Base-by-base conservation (phyloP, 352 stramenopile species). In the Pythium myriotylum region DNA sequence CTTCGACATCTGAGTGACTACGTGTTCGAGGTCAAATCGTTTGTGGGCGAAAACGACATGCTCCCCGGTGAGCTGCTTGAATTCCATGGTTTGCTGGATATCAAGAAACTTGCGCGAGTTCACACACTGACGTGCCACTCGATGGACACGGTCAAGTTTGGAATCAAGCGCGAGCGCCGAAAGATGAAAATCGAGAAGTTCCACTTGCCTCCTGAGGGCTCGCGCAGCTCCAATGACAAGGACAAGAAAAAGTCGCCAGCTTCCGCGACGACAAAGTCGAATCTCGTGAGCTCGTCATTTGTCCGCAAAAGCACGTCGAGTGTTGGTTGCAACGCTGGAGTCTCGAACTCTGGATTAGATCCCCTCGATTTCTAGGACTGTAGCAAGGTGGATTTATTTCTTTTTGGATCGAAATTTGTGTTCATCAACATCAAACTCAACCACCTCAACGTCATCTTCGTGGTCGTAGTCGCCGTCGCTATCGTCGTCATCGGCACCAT, bases 141-240 rank as follows among this genome's bases (percentile, higher is more conserved):
- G 12, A 56, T 79, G 1, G 80, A 86, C 42, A 76, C 81, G 29
- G 70, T 70, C 37, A 84, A 84, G 27, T 84, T 81, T 26, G 83
- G 80, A 13, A 49, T 92, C 49, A 87, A 87, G 58, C 78, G 83
- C 33, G 80, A 88, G 33, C 76, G 71, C 4, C 80, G 83, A 20
- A 90, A 90, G 63, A 67, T 90, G n/a, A 84, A 83, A 52, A 76
- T 92, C 48, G 83, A 92, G n/a, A 86, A 88, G 52, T 84, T 92
- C 43, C 83, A 92, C 52, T 61, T 92, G 19, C 80, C 77, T 0
- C 83, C 83, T 0, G 83, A 90, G 71, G 78, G 70, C 1, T 88
- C 78, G 20, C 82, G 80, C 43, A 86, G 63, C 32, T 65, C 66
- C 17, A 61, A 27, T 37, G 51, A 60, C 33, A 56, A 59, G 16